Evolutionary conservation across 768 basidiomycete genomes (phyloP).

Genomic region (Fistulinella prunicolor): DNA sequence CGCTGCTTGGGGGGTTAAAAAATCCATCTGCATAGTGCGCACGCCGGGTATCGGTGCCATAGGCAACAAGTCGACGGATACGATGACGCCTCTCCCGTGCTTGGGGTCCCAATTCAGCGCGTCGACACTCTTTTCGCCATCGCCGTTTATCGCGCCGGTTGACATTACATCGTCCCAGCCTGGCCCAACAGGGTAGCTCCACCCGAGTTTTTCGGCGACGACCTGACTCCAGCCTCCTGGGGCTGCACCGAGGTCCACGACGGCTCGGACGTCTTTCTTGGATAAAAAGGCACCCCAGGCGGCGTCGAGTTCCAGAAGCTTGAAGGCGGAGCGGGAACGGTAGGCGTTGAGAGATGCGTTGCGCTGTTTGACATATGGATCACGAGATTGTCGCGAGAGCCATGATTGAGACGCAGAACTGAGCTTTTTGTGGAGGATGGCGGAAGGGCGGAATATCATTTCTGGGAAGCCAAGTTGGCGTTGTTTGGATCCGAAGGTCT

Average conservation of each 20-base stretch:
- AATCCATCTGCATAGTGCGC: constrained; percentile 71
- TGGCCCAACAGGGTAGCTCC: constrained; percentile 25
- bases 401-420: constrained; percentile 52
- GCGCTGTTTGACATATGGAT: constrained; percentile 68
- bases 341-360: constrained; percentile 45
- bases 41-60: constrained; percentile 76
- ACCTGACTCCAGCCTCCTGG: constrained; percentile 97
- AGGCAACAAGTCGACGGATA: constrained; percentile 79
- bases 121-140: not conserved
- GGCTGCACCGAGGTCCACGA: constrained; percentile 88
- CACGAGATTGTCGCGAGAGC: constrained; percentile 66
- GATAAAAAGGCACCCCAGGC: constrained; percentile 52
- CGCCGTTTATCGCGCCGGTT: not conserved
- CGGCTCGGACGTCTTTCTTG: constrained; percentile 50
- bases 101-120: constrained; percentile 24
- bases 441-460: constrained; percentile 39
- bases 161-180: not conserved
- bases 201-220: constrained; percentile 60
- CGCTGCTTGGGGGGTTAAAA: constrained; percentile 56
- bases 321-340: constrained; percentile 89
- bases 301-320: constrained; percentile 77
- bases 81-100: constrained; percentile 39
- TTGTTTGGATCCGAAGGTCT: constrained; percentile 29
- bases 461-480: not conserved
- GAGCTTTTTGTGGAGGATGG: constrained; percentile 27